phyloP scores from a whole-genome alignment of 2,329 filamentous ascomycete genomes.

The Magnaporthiopsis poae region DNA sequence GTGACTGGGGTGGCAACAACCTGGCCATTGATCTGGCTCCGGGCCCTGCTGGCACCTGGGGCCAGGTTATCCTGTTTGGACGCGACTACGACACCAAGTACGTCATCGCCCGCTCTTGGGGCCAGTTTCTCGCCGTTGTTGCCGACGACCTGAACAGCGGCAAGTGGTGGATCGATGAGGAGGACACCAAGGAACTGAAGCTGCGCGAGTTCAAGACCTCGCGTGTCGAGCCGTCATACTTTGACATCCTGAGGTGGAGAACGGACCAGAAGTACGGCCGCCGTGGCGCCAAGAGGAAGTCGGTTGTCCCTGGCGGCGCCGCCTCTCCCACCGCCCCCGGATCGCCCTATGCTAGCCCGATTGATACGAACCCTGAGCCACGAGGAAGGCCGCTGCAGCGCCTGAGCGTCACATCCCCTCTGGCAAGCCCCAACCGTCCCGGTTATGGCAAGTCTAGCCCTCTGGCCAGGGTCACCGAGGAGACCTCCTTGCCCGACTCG shows the following conservation, averaged over 20 bases:
- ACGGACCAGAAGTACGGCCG: constrained; percentile 91
- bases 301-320: constrained; percentile 31
- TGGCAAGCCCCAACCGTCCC: constrained; percentile 55
- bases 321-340: constrained; percentile 32
- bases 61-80: constrained; percentile 91
- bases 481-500: constrained; percentile 34
- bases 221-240: constrained; percentile 82
- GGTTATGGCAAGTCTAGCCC: constrained; percentile 61
- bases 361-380: constrained; percentile 42
- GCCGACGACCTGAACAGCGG: constrained; percentile 85
- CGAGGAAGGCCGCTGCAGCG: constrained; percentile 65
- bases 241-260: constrained; percentile 91
- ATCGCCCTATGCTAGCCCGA: constrained; percentile 59
- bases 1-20: constrained; percentile 98
- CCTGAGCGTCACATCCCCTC: constrained; percentile 53
- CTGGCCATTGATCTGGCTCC: constrained; percentile 86
- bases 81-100: constrained; percentile 99
- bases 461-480: constrained; percentile 65
- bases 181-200: constrained; percentile 84
- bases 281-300: constrained; percentile 42
- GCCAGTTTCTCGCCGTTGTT: constrained; percentile 70
- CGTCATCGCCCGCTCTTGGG: constrained; percentile 87
- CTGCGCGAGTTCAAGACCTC: constrained; percentile 81
- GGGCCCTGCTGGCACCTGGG: constrained; percentile 83
- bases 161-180: constrained; percentile 88